A percentile compares a stretch with the other conserved stretches of the same genome.
These are phyloP conservation scores for Globisporangium camurandrum DNA, from an alignment of 352 stramenopile genomes.

Conservation along the genomic window DNA sequence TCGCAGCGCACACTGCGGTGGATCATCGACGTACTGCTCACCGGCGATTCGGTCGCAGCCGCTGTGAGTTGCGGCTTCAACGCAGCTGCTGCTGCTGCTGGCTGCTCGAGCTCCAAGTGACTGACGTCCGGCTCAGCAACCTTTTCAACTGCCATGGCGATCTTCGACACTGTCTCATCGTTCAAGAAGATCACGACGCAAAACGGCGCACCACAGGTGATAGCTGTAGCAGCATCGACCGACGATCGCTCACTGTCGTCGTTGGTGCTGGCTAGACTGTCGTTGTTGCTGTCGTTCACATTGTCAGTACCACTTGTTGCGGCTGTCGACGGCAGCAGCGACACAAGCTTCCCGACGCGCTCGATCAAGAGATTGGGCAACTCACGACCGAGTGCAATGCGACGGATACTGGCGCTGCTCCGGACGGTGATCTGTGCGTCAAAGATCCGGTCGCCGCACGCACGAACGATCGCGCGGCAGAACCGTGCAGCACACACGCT, in stretches of 20 bases:
- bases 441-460: conserved; percentile 10
- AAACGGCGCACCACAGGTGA: too few relatives aligned
- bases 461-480: conserved; percentile 7
- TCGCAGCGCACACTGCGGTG: conserved; percentile 73
- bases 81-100: not conserved
- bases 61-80: conserved; percentile 1
- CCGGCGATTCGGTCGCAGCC: conserved; percentile 18
- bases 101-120: conserved; percentile 7
- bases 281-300: not conserved
- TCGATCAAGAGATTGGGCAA: conserved; percentile 29
- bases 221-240: too few relatives aligned
- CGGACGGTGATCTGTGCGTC: conserved; percentile 5
- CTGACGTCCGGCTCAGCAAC: conserved; percentile 33
- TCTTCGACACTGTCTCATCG: conserved; percentile 29
- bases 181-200: conserved; percentile 46
- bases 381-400: conserved; percentile 15
- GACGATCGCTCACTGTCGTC: too few relatives aligned
- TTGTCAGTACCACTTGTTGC: not conserved
- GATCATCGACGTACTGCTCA: conserved; percentile 23
- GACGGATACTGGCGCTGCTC: not conserved
- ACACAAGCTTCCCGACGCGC: conserved; percentile 19
- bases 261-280: too few relatives aligned
- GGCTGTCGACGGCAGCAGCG: conserved; percentile 1
- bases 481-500: conserved; percentile 8
- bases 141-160: conserved; percentile 32